Evolutionary conservation across 225 moss, liverwort and hornwort species (phyloP), one percentile per base, ranked within the genome.

Genomic region (Physcomitrium patens): DNA sequence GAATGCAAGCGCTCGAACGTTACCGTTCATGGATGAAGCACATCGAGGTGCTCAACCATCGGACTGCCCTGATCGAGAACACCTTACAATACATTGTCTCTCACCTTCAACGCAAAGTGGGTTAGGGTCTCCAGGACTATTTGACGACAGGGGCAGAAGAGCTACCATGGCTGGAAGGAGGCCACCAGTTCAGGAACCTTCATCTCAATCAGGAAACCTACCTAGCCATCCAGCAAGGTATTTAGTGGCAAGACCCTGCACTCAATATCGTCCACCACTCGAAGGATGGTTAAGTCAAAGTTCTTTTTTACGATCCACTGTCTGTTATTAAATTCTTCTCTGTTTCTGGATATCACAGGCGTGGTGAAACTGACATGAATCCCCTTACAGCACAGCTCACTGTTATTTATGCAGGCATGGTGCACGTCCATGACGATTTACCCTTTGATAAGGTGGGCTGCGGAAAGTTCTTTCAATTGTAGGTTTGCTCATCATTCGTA

Each of bases 341-440:
- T 31, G 31, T 31, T 31, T 31, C 5, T 78, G 72, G 28, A 43
- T 76, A 54, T 67, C 22, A 15, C 81, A 87, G 83, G 65, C 61
- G 59, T 49, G 50, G 64, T 22, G 82, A 77, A 82, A 47, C 60
- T 45, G 62, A 69, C 27, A 85, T 77, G 60, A 77, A 73, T 61
- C 84, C 88, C 31, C 78, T 84, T 16, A 90, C 84, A 57, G 90
- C 96, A 10, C 94, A 94, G 64, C 80, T 94, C 43, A 94, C 94
- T 3, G 87, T 97, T 23, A 94, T 97, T 22, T 97, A 97, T 59
- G 81, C 91, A 31, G 96, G 96, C 67, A 83, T 73, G 77, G 94
- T 94, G 17, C 92, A 94, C 58, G 94, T 94, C 1, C 94, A 92
- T 48, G 91, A 97, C 43, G 89, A 91, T n/a, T 87, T 97, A n/a